phyloP scores from a whole-genome alignment of 2,329 filamentous ascomycete genomes.

The Aspergillus japonicus region DNA sequence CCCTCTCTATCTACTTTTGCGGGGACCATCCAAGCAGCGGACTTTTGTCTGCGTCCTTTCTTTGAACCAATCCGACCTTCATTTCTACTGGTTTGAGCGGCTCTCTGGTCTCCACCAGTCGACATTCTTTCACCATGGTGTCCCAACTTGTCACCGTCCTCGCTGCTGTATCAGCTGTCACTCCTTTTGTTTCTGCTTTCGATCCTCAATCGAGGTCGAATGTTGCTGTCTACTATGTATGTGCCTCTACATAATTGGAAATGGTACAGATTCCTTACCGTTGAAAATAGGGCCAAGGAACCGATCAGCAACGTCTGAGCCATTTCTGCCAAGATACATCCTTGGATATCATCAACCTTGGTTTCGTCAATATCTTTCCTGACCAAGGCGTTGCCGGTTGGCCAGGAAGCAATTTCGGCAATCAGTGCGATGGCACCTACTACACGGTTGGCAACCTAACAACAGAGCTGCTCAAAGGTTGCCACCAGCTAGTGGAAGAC shows the following conservation, averaged over 20 bases:
- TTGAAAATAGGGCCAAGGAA: conserved; percentile 50
- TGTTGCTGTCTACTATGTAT: conserved; percentile 55
- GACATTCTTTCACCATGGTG: conserved; percentile 39
- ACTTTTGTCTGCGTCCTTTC: conserved; percentile 58
- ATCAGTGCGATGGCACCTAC: conserved; percentile 48
- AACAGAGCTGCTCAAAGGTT: conserved; percentile 46
- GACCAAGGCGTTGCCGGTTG: conserved; percentile 45
- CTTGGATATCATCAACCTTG: conserved; percentile 57
- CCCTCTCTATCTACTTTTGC: conserved; percentile 18
- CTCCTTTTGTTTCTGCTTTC: conserved; percentile 41
- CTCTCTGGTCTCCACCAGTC: conserved; percentile 35
- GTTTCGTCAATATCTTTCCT: conserved; percentile 57
- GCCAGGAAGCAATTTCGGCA: conserved; percentile 57
- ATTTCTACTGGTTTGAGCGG: conserved; percentile 32
- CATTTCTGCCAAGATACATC: conserved; percentile 53
- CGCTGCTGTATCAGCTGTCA: conserved; percentile 34
- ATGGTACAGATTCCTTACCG: background rate
- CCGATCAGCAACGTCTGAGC: conserved; percentile 47
- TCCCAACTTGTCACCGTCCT: conserved; percentile 36
- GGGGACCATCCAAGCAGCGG: conserved; percentile 24
- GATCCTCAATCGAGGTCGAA: conserved; percentile 46
- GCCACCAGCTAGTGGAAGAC: conserved; percentile 46
- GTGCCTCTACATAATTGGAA: conserved; percentile 1
- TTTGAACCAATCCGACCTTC: conserved; percentile 40
- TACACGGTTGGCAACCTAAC: conserved; percentile 39